Evolutionary conservation across 257 asterid genomes (phyloP), one percentile per base, ranked within the genome.

Genomic region (Vinca minor): DNA sequence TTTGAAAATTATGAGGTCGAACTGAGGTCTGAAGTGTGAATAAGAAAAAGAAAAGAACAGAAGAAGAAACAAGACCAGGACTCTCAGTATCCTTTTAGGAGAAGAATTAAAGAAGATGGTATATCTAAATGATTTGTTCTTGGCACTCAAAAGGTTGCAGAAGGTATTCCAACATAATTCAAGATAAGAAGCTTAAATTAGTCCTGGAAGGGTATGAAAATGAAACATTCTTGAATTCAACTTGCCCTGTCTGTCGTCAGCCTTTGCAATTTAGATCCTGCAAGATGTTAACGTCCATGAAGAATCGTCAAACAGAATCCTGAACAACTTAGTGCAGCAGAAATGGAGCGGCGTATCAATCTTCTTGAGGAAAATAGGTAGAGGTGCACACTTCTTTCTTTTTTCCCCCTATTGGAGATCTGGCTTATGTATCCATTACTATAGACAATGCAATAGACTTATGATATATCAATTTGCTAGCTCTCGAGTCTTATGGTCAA

Each of bases 151-250:
- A n/a, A n/a, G n/a, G n/a, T 25, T 50, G 18, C 15, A 20, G 15
- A 59, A 11, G n/a, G 48, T 41, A 41, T 39, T n/a, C n/a, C 52
- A 36, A 36, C 3, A 4, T 1, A 61, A 59, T 20, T 59, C 64
- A 46, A 58, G 55, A 66, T 44, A 38, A 28, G 10, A 72, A 65
- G 62, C 84, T 68, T 82, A 89, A 95, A 82, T 61, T 69, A 63
- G 81, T 50, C 79, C 98, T 85, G 59, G 94, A 81, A 79, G 91
- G 88, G 70, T 89, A 93, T 80, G 78, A 72, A 76, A 89, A 93
- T 59, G 86, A 64, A 48, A 89, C 85, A 65, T 82, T 83, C 65
- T 48, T 68, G 78, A 89, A 89, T 72, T 87, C 87, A 74, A 93
- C 77, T 65, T 66, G 81, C 56, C 97, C 98, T 23, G 69, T 69